Base-by-base conservation (phyloP, 768 basidiomycete genomes). In the Clitopilus passeckerianus region DNA sequence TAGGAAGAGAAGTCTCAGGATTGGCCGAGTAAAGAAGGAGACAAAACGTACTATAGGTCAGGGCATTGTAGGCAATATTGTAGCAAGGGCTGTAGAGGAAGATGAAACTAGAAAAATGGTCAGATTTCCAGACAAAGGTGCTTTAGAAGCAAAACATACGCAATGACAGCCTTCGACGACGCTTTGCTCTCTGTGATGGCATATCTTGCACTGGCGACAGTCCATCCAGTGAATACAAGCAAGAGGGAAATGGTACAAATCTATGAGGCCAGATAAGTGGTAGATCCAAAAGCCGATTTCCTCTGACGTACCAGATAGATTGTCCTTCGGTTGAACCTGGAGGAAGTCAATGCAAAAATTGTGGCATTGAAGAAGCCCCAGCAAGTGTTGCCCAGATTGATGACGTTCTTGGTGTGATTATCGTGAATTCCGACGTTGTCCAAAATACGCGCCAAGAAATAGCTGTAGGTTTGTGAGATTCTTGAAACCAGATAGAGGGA, bases 331-430 rank as follows among this genome's bases (percentile, higher is more conserved):
- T 71, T 77, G 70, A 80, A 80, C 54, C 75, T 72, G 12, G 80
- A 74, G 10, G 78, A 72, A 9, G 77, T 78, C 33, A 84, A 64
- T 8, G 83, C 83, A n/a, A 84, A 66, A 53, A 74, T 59, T 1
- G 80, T 81, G 24, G 77, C 82, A 59, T 84, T 85, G 44, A 84
- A 58, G 64, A 84, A 80, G 23, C 78, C 77, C 83, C 84, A 85
- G 66, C 76, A 77, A 6, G 81, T 81, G 57, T 75, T 72, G 15
- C 77, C 81, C 61, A 85, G 65, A 67, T 85, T 86, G 69, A 86
- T 79, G n/a, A 80, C 67, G 61, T 83, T 84, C 70, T 84, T 81
- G 2, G 77, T 76, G 7, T 71, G 73, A 65, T 82, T 81, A 59
- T 76, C 74, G 59, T 72, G 70, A 35, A 85, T 74, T 37, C 82